These are phyloP conservation scores for Fusarium mangiferae DNA, from an alignment of 2,329 filamentous ascomycete genomes.

Conservation along the genomic window DNA sequence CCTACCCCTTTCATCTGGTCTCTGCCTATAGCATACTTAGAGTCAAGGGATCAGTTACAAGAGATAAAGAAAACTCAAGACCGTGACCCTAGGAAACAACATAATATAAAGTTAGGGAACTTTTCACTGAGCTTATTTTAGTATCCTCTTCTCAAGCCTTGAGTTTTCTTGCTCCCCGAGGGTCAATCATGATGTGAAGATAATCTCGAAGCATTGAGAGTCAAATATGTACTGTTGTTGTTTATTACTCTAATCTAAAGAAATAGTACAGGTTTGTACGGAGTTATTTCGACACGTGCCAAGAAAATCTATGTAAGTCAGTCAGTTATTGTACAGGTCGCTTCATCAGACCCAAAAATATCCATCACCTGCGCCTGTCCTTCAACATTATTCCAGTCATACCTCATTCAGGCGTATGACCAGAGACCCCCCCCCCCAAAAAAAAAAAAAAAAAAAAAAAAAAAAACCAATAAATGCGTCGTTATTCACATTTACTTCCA, in stretches of 20 bases:
- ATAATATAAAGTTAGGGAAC: background rate
- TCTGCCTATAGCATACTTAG: background rate
- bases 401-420: constrained; percentile 1
- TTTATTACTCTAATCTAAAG: constrained; percentile 18
- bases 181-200: background rate
- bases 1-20: background rate
- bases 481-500: background rate
- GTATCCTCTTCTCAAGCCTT: background rate
- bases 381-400: constrained; percentile 4
- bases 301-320: constrained; percentile 38
- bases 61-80: background rate
- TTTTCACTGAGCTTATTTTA: background rate
- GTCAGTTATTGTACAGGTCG: constrained; percentile 33
- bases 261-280: constrained; percentile 20
- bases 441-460: background rate
- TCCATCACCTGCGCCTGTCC: constrained; percentile 10
- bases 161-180: background rate
- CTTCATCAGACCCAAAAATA: constrained; percentile 20
- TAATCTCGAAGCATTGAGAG: background rate
- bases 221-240: background rate
- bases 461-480: background rate
- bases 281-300: constrained; percentile 31
- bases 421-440: background rate
- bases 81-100: background rate
- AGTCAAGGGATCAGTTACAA: background rate